phyloP scores from a whole-genome alignment of 1,139 yeast genomes.

The Blastobotrys capitulatus region DNA sequence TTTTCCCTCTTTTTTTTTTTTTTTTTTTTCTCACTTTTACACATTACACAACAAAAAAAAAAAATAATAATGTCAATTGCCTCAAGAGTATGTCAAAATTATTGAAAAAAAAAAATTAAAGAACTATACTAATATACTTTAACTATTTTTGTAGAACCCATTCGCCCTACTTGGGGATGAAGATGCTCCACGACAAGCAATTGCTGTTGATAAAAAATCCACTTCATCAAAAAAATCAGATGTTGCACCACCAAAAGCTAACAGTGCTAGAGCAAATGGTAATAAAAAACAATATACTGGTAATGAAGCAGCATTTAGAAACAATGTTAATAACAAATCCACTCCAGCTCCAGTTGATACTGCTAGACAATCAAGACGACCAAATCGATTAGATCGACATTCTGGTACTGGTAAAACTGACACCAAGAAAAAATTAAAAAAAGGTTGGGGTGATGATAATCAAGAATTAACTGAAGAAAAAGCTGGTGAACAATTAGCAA shows the following conservation, averaged over 20 bases:
- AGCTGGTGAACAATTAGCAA: constrained; percentile 55
- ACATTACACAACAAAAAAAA: background rate
- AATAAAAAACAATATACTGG: constrained; percentile 56
- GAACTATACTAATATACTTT: background rate
- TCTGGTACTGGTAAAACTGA: constrained; percentile 79
- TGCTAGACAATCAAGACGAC: constrained; percentile 37
- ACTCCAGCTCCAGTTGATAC: constrained; percentile 38
- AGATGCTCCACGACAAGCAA: constrained; percentile 29
- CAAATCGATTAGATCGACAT: constrained; percentile 57
- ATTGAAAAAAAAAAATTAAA: background rate
- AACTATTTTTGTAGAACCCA: constrained; percentile 28
- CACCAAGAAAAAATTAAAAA: constrained; percentile 74
- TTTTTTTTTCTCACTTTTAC: constrained; percentile 1
- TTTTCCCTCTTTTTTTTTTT: constrained; percentile 5
- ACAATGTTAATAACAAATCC: constrained; percentile 61
- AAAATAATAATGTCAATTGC: constrained; percentile 8
- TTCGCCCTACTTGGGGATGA: constrained; percentile 58
- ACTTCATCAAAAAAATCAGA: constrained; percentile 88
- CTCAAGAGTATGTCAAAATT: constrained; percentile 3
- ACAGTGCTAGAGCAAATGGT: constrained; percentile 35
- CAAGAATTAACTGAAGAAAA: constrained; percentile 53
- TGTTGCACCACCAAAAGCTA: constrained; percentile 74
- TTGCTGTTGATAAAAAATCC: constrained; percentile 72
- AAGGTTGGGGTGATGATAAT: constrained; percentile 80
- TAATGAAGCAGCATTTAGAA: constrained; percentile 85